These are phyloP conservation scores for Lentinula raphanica DNA, from an alignment of 768 basidiomycete genomes.

Conservation along the genomic window DNA sequence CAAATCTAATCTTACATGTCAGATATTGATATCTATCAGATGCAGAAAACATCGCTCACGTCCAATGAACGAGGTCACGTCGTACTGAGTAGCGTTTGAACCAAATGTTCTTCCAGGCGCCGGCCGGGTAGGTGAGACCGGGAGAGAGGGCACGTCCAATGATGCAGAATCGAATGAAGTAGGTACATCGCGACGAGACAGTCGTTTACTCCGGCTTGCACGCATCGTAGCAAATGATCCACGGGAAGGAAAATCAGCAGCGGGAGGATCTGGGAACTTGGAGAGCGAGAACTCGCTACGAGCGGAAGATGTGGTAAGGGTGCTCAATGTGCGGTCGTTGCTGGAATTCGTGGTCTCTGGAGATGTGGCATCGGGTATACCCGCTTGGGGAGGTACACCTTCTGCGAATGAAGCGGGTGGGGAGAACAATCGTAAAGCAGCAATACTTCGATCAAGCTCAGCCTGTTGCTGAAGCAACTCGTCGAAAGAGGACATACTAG, in stretches of 20 bases:
- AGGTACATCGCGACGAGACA: conserved; percentile 1
- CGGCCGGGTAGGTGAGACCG: conserved; percentile 5
- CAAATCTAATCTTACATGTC: background rate
- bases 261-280: conserved; percentile 63
- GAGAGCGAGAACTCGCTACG: conserved; percentile 65
- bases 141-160: conserved; percentile 7
- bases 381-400: background rate
- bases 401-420: conserved; percentile 10
- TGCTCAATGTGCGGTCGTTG: background rate
- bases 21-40: background rate
- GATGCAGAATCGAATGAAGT: conserved; percentile 1
- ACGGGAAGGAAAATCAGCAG: conserved; percentile 12
- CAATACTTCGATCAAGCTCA: conserved; percentile 62
- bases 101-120: conserved; percentile 19
- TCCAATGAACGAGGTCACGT: conserved; percentile 72
- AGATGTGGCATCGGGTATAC: conserved; percentile 3
- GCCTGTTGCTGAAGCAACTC: conserved; percentile 55
- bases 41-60: conserved; percentile 22
- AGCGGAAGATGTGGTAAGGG: conserved; percentile 8
- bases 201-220: background rate
- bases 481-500: conserved; percentile 33
- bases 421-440: conserved; percentile 46
- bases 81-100: conserved; percentile 54
- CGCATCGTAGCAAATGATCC: background rate
- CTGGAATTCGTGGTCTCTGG: conserved; percentile 2